Conservation (phyloP, 2,329 filamentous ascomycete species). For the Alternaria rosae region DNA sequence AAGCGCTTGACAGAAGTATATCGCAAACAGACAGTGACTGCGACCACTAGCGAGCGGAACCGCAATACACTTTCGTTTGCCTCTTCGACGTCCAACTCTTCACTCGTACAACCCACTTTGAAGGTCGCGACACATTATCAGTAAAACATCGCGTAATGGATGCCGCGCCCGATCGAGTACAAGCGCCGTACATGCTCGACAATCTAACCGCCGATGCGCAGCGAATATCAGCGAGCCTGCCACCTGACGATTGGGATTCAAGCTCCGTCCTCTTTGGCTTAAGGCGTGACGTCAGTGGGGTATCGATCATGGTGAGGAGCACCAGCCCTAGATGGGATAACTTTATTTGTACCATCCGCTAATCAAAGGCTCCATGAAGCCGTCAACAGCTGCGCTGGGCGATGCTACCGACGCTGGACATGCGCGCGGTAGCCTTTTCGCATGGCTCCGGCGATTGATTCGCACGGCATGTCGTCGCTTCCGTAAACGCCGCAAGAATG, state of each 20-base stretch:
- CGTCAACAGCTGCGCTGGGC: background rate
- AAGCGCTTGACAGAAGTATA: background rate
- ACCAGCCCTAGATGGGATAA: background rate
- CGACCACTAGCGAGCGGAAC: background rate
- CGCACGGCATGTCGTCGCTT: background rate
- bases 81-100: background rate
- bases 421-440: background rate
- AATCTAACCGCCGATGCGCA: slow-evolving; percentile 21
- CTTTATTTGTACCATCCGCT: background rate
- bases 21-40: background rate
- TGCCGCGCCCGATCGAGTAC: background rate
- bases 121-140: background rate
- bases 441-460: background rate
- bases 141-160: background rate
- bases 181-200: slow-evolving; percentile 24
- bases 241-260: slow-evolving; percentile 24
- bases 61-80: background rate
- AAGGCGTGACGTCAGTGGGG: slow-evolving; percentile 9
- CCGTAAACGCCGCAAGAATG: background rate
- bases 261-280: slow-evolving; percentile 5
- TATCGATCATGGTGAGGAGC: slow-evolving; percentile 12
- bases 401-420: background rate
- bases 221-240: slow-evolving; percentile 20
- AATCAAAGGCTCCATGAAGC: background rate
- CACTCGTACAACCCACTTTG: background rate